A percentile compares a stretch with the other conserved stretches of the same genome.
Conservation (phyloP, 176 grass and related monocot species). For the Juncus effusus region DNA sequence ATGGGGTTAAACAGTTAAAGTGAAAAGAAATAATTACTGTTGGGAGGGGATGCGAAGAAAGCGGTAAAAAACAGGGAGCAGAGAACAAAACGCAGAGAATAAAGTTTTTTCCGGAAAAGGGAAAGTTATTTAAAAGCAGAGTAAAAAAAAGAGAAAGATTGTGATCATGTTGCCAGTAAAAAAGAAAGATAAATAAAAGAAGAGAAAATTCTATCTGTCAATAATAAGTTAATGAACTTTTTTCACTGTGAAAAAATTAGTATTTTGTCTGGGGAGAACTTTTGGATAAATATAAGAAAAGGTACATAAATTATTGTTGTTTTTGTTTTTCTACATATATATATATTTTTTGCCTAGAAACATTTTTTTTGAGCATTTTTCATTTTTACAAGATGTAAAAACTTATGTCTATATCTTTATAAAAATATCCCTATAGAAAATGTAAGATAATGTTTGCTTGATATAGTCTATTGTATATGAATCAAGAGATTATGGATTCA, state of each 20-base stretch:
- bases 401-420: no score
- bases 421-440: no score
- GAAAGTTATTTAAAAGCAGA: slow-evolving; percentile 20
- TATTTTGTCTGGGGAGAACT: background rate
- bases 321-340: no score
- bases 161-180: slow-evolving; percentile 18
- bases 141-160: slow-evolving; percentile 9
- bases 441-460: no score
- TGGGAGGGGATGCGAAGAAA: slow-evolving; percentile 5
- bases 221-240: slow-evolving; percentile 1
- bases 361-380: no score
- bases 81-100: slow-evolving; percentile 55
- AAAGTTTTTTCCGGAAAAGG: slow-evolving; percentile 32
- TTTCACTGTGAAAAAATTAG: slow-evolving; percentile 6
- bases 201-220: slow-evolving; percentile 16
- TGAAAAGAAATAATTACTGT: slow-evolving; percentile 2
- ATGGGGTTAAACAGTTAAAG: background rate
- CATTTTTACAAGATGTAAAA: no score
- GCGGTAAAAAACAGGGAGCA: slow-evolving; percentile 39
- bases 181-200: slow-evolving; percentile 1
- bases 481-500: no score
- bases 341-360: no score
- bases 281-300: no score
- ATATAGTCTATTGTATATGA: no score
- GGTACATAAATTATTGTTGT: no score